phyloP scores from a whole-genome alignment of 495 filamentous ascomycete species.

The Tuber brumale region DNA sequence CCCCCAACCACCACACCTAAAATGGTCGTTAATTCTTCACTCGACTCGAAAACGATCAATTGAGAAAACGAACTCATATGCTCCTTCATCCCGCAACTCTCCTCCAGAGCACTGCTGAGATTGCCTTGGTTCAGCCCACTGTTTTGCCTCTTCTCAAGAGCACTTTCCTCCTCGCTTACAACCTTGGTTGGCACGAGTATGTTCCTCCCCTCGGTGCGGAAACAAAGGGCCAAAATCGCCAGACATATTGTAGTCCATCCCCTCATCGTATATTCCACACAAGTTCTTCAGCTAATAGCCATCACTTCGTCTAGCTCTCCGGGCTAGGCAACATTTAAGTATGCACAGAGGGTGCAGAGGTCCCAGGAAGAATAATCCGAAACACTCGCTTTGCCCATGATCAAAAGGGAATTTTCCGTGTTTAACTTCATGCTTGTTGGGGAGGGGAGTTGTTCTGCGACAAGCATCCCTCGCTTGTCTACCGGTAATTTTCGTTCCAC shows the following conservation, averaged over 20 bases:
- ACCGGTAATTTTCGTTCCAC: too few relatives aligned
- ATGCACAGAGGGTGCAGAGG: neutral
- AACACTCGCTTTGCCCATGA: neutral
- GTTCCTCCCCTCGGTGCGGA: neutral
- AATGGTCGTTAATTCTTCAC: neutral
- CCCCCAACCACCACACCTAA: conserved; percentile 2
- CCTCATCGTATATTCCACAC: neutral
- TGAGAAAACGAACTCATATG: neutral
- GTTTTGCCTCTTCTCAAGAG: neutral
- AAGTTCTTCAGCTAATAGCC: too few relatives aligned
- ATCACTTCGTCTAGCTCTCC: neutral
- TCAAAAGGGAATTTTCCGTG: neutral
- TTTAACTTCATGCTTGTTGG: neutral
- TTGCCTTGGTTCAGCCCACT: neutral
- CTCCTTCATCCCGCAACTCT: neutral
- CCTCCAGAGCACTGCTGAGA: neutral
- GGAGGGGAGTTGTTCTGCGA: neutral
- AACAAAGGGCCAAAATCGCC: neutral
- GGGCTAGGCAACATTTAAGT: neutral
- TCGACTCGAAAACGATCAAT: neutral
- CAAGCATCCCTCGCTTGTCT: too few relatives aligned
- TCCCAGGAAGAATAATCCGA: neutral
- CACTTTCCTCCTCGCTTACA: neutral
- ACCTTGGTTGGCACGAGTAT: neutral
- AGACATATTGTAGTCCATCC: neutral